A percentile compares a stretch with the other conserved stretches of the same genome.
These are phyloP conservation scores for Phialocephala subalpina DNA, from an alignment of 2,329 filamentous ascomycete species.

Conservation along the genomic window DNA sequence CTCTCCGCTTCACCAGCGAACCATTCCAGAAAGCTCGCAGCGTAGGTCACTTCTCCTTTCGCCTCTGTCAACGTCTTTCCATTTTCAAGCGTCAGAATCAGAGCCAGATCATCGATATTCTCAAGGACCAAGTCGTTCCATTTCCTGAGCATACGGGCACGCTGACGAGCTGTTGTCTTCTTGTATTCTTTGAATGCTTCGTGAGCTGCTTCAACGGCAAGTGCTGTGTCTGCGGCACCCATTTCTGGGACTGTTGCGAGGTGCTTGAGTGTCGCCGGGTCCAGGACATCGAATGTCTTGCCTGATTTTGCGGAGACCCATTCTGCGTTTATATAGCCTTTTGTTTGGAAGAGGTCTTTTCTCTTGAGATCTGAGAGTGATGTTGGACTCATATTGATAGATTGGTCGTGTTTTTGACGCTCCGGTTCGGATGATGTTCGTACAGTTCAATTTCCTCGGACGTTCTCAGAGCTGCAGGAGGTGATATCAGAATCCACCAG, in stretches of 20 bases:
- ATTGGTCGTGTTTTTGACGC: background rate
- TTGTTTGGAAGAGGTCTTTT: slow-evolving; percentile 52
- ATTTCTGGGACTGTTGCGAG: slow-evolving; percentile 62
- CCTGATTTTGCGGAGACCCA: slow-evolving; percentile 59
- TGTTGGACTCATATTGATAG: slow-evolving; percentile 21
- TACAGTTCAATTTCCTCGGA: background rate
- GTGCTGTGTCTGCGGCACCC: slow-evolving; percentile 55
- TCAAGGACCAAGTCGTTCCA: slow-evolving; percentile 74
- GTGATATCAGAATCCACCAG: background rate
- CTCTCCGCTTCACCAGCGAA: slow-evolving; percentile 59
- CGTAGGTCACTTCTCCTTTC: slow-evolving; percentile 65
- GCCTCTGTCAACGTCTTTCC: slow-evolving; percentile 71
- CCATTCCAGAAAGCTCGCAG: slow-evolving; percentile 68
- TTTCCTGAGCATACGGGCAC: slow-evolving; percentile 67
- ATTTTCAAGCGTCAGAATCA: slow-evolving; percentile 74
- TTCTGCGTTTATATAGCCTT: slow-evolving; percentile 61
- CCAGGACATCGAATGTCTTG: slow-evolving; percentile 60
- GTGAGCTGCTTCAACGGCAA: slow-evolving; percentile 57
- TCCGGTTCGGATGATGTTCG: background rate
- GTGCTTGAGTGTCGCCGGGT: slow-evolving; percentile 55
- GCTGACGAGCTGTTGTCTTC: slow-evolving; percentile 66
- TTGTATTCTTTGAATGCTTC: slow-evolving; percentile 59
- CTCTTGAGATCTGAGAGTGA: slow-evolving; percentile 27
- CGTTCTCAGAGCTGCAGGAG: background rate
- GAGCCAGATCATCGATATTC: slow-evolving; percentile 66